phyloP scores from a whole-genome alignment of 2,329 filamentous ascomycete genomes.

The Penicillium sp. region DNA sequence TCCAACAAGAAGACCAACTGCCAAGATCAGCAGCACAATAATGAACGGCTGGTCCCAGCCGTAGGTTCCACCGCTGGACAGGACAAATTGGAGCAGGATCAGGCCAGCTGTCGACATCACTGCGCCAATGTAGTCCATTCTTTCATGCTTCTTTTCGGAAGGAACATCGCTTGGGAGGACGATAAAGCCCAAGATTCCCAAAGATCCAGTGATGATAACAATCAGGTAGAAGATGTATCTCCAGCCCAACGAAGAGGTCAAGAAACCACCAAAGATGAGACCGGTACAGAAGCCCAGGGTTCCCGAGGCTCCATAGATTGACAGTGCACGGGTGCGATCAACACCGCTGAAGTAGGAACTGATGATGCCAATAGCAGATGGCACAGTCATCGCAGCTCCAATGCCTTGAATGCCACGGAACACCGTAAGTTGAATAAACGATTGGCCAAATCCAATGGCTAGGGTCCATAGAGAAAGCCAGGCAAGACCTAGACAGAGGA shows the following conservation, averaged over 20 bases:
- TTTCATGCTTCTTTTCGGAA: constrained; percentile 26
- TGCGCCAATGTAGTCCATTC: constrained; percentile 38
- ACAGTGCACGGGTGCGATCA: constrained; percentile 34
- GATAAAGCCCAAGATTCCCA: constrained; percentile 28
- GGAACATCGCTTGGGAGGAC: constrained; percentile 34
- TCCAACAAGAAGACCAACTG: constrained; percentile 31
- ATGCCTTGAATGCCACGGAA: constrained; percentile 42
- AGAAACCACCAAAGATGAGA: constrained; percentile 34
- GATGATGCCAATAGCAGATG: constrained; percentile 42
- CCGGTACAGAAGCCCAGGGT: constrained; percentile 37
- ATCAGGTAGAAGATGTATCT: constrained; percentile 35
- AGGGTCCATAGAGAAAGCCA: constrained; percentile 32
- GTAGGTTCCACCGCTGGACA: constrained; percentile 41
- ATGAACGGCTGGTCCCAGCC: constrained; percentile 42
- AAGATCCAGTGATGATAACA: constrained; percentile 26
- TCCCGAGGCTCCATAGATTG: constrained; percentile 34
- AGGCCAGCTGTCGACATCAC: constrained; percentile 37
- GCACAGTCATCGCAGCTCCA: constrained; percentile 41
- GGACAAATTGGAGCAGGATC: constrained; percentile 40
- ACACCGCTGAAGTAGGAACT: constrained; percentile 34
- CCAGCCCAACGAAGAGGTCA: constrained; percentile 35
- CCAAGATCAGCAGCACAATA: constrained; percentile 35
- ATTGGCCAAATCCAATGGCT: constrained; percentile 34
- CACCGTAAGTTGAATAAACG: constrained; percentile 33
- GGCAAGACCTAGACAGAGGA: constrained; percentile 33